Evolutionary conservation across 2,329 filamentous ascomycete genomes (phyloP).

Genomic region (Cladosporium sp.): DNA sequence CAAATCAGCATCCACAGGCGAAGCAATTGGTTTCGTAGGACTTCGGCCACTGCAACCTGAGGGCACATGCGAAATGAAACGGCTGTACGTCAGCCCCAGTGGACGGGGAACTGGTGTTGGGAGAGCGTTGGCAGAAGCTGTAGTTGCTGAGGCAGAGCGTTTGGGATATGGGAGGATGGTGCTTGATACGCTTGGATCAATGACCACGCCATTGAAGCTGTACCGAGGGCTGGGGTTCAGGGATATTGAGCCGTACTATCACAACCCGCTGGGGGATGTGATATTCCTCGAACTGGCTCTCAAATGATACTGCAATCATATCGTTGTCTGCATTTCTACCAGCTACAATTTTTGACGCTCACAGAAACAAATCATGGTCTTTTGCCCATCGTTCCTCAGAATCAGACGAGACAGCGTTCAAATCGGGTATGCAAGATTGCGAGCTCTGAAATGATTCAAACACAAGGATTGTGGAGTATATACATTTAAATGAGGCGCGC

Average conservation of each 20-base stretch:
- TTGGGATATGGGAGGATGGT: constrained; percentile 55
- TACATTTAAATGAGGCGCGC: too few relatives aligned
- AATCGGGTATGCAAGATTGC: too few relatives aligned
- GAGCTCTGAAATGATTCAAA: too few relatives aligned
- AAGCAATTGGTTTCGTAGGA: constrained; percentile 53
- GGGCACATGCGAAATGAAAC: constrained; percentile 54
- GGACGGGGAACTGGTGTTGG: constrained; percentile 54
- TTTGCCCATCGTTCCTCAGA: too few relatives aligned
- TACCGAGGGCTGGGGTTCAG: constrained; percentile 55
- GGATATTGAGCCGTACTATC: constrained; percentile 55
- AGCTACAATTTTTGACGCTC: too few relatives aligned
- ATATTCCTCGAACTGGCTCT: constrained; percentile 47
- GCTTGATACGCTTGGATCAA: constrained; percentile 57
- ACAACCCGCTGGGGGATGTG: constrained; percentile 55
- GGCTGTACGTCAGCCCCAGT: constrained; percentile 53
- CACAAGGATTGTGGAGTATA: too few relatives aligned
- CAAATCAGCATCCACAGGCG: constrained; percentile 25
- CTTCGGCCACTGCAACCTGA: constrained; percentile 42
- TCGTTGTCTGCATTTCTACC: too few relatives aligned
- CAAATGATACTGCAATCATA: background rate
- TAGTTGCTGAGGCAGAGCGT: constrained; percentile 47
- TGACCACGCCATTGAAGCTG: constrained; percentile 52
- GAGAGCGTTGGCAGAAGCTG: constrained; percentile 46
- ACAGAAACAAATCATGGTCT: too few relatives aligned
- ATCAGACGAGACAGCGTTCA: too few relatives aligned